These are phyloP conservation scores for Platanus orientalis DNA, from an alignment of 164 flowering plant genomes.

Conservation along the genomic window DNA sequence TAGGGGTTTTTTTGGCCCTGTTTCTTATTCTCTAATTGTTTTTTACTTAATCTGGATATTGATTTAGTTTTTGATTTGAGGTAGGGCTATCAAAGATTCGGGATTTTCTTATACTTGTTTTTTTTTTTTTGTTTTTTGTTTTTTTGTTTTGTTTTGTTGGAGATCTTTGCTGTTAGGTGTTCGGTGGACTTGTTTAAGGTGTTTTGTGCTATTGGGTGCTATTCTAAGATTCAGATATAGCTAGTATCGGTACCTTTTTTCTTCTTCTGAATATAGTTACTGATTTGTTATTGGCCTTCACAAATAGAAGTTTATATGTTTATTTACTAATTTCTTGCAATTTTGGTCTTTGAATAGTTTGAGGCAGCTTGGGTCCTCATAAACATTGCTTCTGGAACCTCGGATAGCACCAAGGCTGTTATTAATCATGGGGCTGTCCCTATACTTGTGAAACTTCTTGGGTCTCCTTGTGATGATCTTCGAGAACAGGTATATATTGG, in stretches of 20 bases:
- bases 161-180: neutral
- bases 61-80: constrained; percentile 1
- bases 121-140: neutral
- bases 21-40: neutral
- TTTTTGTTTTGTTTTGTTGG: neutral
- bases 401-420: no score
- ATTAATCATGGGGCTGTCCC: no score
- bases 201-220: neutral
- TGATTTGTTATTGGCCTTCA: no score
- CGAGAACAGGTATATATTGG: no score
- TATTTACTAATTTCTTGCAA: no score
- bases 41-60: neutral
- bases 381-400: no score
- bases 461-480: no score
- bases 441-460: no score
- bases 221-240: neutral
- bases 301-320: no score
- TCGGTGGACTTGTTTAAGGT: neutral
- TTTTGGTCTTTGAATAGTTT: no score
- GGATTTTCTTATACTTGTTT: no score
- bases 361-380: no score
- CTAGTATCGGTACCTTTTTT: neutral
- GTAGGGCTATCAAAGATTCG: neutral
- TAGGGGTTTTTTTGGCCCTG: constrained; percentile 22
- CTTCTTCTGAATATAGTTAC: neutral